A percentile compares a stretch with the other conserved stretches of the same genome.
These are phyloP conservation scores for Pichia occidentalis DNA, from an alignment of 805 yeast species.

Conservation along the genomic window DNA sequence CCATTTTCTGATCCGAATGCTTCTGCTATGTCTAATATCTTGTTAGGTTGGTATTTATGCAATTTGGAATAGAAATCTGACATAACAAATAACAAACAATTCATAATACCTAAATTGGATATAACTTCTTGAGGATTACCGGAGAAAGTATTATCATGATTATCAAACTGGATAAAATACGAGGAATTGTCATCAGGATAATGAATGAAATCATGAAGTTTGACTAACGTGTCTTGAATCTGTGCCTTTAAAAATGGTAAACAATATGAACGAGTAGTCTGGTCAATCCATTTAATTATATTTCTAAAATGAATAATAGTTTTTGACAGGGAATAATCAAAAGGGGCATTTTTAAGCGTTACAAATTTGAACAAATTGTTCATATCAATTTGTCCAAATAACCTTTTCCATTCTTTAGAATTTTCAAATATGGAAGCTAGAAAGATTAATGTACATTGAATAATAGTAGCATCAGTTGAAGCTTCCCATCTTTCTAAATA, in stretches of 20 bases:
- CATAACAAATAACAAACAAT: slow-evolving; percentile 43
- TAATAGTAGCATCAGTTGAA: slow-evolving; percentile 37
- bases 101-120: slow-evolving; percentile 32
- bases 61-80: slow-evolving; percentile 49
- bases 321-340: slow-evolving; percentile 51
- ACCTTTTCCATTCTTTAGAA: slow-evolving; percentile 40
- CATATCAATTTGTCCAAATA: slow-evolving; percentile 33
- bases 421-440: slow-evolving; percentile 48
- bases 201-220: slow-evolving; percentile 23
- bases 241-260: slow-evolving; percentile 18
- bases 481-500: slow-evolving; percentile 50
- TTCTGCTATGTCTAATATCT: slow-evolving; percentile 34
- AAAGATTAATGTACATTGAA: slow-evolving; percentile 46
- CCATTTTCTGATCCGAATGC: slow-evolving; percentile 39
- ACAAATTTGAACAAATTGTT: slow-evolving; percentile 44
- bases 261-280: slow-evolving; percentile 46
- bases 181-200: slow-evolving; percentile 28
- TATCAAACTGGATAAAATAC: slow-evolving; percentile 33
- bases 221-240: slow-evolving; percentile 14
- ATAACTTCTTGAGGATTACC: slow-evolving; percentile 30
- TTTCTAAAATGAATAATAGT: slow-evolving; percentile 48
- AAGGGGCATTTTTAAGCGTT: slow-evolving; percentile 49
- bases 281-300: slow-evolving; percentile 51
- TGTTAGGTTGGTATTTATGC: slow-evolving; percentile 43
- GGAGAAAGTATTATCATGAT: slow-evolving; percentile 18